phyloP scores from a whole-genome alignment of 306 rosid species.

The Abrus precatorius region DNA sequence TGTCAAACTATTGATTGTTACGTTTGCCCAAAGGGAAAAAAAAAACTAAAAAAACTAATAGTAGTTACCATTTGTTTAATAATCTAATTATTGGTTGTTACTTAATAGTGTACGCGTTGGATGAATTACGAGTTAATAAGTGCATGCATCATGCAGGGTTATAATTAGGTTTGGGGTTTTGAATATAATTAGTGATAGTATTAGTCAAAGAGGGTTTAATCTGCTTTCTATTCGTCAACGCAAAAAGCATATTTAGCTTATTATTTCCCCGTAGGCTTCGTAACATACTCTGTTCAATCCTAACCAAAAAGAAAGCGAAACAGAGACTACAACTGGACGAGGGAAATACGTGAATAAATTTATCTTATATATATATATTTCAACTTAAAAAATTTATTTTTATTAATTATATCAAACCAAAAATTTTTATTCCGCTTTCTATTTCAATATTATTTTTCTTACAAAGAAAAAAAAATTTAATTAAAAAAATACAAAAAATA shows the following conservation, averaged over 20 bases:
- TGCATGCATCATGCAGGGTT: constrained; percentile 40
- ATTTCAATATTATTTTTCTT: no score
- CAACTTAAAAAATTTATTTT: no score
- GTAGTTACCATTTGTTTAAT: not conserved
- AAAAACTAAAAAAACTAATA: not conserved
- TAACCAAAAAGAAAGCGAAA: not conserved
- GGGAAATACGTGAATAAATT: not conserved
- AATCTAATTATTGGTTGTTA: not conserved
- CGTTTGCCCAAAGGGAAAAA: not conserved
- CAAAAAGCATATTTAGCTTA: constrained; percentile 4
- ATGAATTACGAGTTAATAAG: constrained; percentile 29
- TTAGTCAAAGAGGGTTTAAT: constrained; percentile 31
- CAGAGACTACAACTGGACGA: not conserved
- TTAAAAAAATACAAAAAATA: no score
- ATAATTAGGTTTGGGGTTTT: constrained; percentile 33
- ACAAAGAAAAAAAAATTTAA: no score
- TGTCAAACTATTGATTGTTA: not conserved
- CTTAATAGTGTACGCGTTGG: constrained; percentile 14
- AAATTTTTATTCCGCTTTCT: no score
- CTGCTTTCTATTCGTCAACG: constrained; percentile 28
- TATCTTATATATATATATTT: no score
- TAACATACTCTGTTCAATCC: no score
- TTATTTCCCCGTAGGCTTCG: not conserved
- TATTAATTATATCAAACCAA: no score
- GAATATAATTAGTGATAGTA: not conserved